A percentile compares a stretch with the other conserved stretches of the same genome.
Conservation (phyloP, 306 rosid species). For the Biancaea sappan region DNA sequence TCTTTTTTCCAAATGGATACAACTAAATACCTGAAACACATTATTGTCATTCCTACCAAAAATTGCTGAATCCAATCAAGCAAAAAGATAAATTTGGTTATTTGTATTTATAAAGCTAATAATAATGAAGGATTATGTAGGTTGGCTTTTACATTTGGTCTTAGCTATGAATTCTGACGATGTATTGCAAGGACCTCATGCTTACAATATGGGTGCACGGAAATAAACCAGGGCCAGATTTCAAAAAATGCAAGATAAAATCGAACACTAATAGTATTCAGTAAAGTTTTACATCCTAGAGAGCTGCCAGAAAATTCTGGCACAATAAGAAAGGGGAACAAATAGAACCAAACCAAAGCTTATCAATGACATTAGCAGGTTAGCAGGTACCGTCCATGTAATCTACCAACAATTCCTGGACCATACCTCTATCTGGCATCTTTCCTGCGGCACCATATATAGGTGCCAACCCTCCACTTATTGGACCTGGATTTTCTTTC, state of each 20-base stretch:
- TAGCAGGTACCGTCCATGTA: constrained; percentile 92
- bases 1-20: too few relatives aligned
- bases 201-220: too few relatives aligned
- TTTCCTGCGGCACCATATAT: constrained; percentile 96
- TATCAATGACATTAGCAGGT: constrained; percentile 1
- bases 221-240: neutral
- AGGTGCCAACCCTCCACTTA: constrained; percentile 92
- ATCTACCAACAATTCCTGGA: constrained; percentile 81
- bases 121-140: too few relatives aligned
- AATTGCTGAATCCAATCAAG: too few relatives aligned
- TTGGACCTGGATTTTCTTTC: constrained; percentile 86
- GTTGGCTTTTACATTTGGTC: too few relatives aligned
- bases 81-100: too few relatives aligned
- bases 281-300: neutral
- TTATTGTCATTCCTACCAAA: too few relatives aligned
- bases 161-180: too few relatives aligned
- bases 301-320: constrained; percentile 39
- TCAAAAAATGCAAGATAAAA: constrained; percentile 22
- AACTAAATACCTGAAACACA: too few relatives aligned
- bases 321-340: neutral
- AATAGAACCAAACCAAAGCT: neutral
- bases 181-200: too few relatives aligned
- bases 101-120: too few relatives aligned
- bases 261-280: neutral
- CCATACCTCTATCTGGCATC: constrained; percentile 92